These are phyloP conservation scores for Tylopilus sp. DNA, from an alignment of 1,284 basidiomycete genomes.

Conservation along the genomic window DNA sequence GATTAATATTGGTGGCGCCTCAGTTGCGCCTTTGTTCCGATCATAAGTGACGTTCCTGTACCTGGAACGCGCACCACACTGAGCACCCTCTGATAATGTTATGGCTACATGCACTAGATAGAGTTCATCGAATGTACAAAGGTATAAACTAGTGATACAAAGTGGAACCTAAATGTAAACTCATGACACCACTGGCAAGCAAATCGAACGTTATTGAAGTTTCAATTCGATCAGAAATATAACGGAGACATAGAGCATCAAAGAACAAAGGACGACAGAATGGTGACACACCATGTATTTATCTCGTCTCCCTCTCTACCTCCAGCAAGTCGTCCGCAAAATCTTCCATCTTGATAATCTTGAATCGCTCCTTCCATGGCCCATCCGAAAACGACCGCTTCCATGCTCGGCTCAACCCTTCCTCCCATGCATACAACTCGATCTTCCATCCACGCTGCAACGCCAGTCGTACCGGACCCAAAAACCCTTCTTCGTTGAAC, in stretches of 20 bases:
- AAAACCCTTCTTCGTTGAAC: slow-evolving; percentile 90
- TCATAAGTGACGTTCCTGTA: not conserved
- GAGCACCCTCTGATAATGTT: not conserved
- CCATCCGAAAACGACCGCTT: slow-evolving; percentile 70
- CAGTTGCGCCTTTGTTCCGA: not conserved
- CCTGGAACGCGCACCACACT: too few relatives aligned
- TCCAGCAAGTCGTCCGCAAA: slow-evolving; percentile 68
- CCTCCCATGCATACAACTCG: slow-evolving; percentile 89
- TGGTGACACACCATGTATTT: slow-evolving; percentile 2
- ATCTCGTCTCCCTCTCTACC: slow-evolving; percentile 38
- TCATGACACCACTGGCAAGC: slow-evolving; percentile 7
- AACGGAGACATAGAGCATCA: not conserved
- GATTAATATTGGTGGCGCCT: too few relatives aligned
- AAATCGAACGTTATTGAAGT: not conserved
- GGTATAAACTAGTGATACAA: not conserved
- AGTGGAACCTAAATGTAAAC: not conserved
- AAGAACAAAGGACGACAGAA: not conserved
- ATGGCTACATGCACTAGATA: not conserved
- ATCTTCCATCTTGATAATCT: slow-evolving; percentile 69
- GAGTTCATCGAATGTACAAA: not conserved
- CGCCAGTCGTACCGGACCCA: slow-evolving; percentile 85
- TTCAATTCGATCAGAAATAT: not conserved
- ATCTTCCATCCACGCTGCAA: slow-evolving; percentile 89
- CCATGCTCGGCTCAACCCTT: slow-evolving; percentile 80
- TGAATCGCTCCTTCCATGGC: slow-evolving; percentile 56